These are phyloP conservation scores for Mycena albidolilacea DNA, from an alignment of 768 basidiomycete species.

Conservation along the genomic window DNA sequence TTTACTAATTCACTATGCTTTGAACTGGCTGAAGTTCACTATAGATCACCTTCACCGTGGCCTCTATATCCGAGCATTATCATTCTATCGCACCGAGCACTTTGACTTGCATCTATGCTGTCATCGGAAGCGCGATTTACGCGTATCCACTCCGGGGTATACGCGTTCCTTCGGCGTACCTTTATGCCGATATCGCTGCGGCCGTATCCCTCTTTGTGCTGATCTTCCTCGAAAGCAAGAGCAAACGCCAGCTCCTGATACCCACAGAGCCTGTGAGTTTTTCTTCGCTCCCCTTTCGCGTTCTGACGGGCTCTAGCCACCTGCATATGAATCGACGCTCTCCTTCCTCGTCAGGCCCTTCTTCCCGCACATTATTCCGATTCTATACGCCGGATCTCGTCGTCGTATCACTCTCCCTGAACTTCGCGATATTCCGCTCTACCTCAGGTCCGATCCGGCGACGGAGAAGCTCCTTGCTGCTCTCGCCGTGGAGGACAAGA, in stretches of 20 bases:
- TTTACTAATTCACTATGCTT: not conserved
- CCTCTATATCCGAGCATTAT: conserved; percentile 27
- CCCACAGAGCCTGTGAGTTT: conserved; percentile 25
- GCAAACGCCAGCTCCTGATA: conserved; percentile 26
- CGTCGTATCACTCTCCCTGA: conserved; percentile 26
- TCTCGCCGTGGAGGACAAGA: conserved; percentile 22
- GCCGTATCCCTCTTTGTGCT: conserved; percentile 16
- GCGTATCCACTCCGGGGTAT: conserved; percentile 7
- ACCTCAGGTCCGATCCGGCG: conserved; percentile 28
- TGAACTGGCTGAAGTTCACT: no score
- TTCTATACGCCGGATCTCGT: conserved; percentile 13
- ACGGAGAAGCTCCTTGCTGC: conserved; percentile 27
- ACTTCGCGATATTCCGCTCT: conserved; percentile 23
- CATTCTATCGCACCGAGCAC: conserved; percentile 30
- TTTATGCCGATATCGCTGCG: not conserved
- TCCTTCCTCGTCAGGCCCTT: conserved; percentile 32
- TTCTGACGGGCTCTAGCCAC: conserved; percentile 8
- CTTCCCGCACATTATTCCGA: conserved; percentile 29
- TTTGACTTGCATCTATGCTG: conserved; percentile 13
- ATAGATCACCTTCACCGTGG: conserved; percentile 13
- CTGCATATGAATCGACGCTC: conserved; percentile 32
- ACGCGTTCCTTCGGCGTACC: not conserved
- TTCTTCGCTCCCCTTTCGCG: not conserved
- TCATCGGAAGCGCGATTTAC: conserved; percentile 15
- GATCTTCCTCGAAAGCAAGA: conserved; percentile 28